A percentile compares a stretch with the other conserved stretches of the same genome.
Conservation (phyloP, 192 early-diverging fungal species). For the Coemansia pectinata region DNA sequence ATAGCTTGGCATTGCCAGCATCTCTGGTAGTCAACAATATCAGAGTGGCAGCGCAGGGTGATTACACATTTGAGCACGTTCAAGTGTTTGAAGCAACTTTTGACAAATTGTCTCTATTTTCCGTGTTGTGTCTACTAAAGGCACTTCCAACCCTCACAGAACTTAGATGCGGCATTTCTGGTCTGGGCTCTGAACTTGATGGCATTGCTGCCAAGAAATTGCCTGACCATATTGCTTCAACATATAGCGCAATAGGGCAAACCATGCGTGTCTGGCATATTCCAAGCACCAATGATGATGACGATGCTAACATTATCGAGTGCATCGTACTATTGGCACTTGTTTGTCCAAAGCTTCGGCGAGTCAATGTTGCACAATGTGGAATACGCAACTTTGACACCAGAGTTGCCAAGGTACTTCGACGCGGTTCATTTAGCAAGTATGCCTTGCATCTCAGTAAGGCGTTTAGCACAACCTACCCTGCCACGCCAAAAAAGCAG, state of each 20-base stretch:
- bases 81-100: not conserved
- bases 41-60: not conserved
- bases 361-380: not conserved
- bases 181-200: not conserved
- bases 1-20: not conserved
- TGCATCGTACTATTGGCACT: not conserved
- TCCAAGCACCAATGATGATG: not conserved
- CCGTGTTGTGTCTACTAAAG: not conserved
- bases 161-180: not conserved
- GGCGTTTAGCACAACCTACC: not conserved
- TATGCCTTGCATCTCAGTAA: not conserved
- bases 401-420: not conserved
- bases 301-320: not conserved
- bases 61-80: not conserved
- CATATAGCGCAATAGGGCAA: not conserved
- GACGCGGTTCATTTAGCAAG: constrained; percentile 1
- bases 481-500: not conserved
- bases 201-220: not conserved
- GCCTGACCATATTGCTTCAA: not conserved
- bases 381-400: not conserved
- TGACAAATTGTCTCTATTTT: not conserved
- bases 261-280: not conserved
- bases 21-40: not conserved
- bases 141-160: not conserved
- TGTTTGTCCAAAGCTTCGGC: not conserved